Conservation (phyloP, 2,329 filamentous ascomycete genomes). For the Exophiala sp. region DNA sequence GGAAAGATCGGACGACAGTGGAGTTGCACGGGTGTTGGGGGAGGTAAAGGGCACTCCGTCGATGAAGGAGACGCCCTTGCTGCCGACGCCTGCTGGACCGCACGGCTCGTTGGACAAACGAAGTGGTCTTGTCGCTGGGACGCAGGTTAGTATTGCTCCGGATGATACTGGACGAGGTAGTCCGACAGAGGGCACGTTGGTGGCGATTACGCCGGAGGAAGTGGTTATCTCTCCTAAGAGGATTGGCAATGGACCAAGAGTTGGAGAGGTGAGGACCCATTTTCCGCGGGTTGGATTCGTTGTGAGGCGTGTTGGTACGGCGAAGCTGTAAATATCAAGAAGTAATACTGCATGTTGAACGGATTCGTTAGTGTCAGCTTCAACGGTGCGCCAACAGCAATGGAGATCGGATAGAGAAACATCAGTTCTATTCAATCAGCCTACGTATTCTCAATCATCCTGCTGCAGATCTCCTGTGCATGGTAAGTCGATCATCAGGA, state of each 20-base stretch:
- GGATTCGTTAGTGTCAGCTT: too few species aligned
- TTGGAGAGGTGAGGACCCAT: conserved; percentile 16
- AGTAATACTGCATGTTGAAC: too few species aligned
- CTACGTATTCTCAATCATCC: too few species aligned
- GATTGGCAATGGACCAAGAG: background rate
- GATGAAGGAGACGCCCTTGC: conserved; percentile 30
- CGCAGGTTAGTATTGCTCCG: conserved; percentile 21
- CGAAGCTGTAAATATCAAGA: conserved; percentile 1
- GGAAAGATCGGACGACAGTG: conserved; percentile 9
- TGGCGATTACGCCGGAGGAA: conserved; percentile 23
- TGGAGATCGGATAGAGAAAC: too few species aligned
- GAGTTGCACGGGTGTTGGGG: conserved; percentile 25
- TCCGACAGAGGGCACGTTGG: conserved; percentile 21
- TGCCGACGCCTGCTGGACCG: conserved; percentile 16
- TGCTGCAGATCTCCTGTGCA: too few species aligned
- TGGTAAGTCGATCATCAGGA: too few species aligned
- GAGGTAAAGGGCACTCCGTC: conserved; percentile 41
- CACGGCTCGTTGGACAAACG: conserved; percentile 16
- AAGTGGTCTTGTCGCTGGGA: conserved; percentile 19
- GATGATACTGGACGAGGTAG: conserved; percentile 24
- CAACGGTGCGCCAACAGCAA: too few species aligned
- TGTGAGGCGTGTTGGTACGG: conserved; percentile 2
- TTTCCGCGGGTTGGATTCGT: conserved; percentile 21
- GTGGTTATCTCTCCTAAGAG: conserved; percentile 19
- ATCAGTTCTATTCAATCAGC: too few species aligned